Base-by-base conservation (phyloP, 768 basidiomycete genomes). In the Royoungia palumana region DNA sequence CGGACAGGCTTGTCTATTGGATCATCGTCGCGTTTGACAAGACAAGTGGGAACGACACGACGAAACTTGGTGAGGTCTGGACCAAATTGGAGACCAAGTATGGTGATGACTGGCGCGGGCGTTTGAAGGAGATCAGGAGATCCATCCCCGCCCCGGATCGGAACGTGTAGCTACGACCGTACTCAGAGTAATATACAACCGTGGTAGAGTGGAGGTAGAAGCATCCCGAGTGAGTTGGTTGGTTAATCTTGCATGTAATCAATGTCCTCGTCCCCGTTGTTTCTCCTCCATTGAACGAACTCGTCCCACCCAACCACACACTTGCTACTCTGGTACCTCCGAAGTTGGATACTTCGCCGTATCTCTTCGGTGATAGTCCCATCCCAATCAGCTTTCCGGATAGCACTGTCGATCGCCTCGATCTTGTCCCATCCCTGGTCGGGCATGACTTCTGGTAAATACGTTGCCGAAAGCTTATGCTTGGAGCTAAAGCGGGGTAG, bases 391-490 rank as follows among this genome's bases (percentile, higher is more conserved):
- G 94, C 90, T 70, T 99, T 99, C 54, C 82, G 80, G 55, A 98
- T 92, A 24, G 94, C 92, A 58, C 85, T 92, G 58, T 94, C 85
- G 34, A 99, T 71, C 7, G 95, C 86, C 67, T 96, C 89, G 49
- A 86, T 72, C 77, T 87, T 88, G 53, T 84, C 81, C 96, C 96
- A 99, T 7, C 91, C 94, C 68, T 98, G 95, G 32, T 92, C 90
- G 0, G 85, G 80, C 36, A 90, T 87, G 50, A 99, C 88, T 46
- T 97, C 85, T 5, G 96, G 96, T 11, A 99, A 78, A 70, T 94
- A 99, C 0, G 91, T 94, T 8, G 94, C 94, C 11, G 83, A 79
- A 58, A 94, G 83, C 1, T 77, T 73, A 54, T 80, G 80, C 62
- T 74, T 82, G 53, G 74, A 77, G 30, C 72, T 73, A 22, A 77